Base-by-base conservation (phyloP, 345 rosid genomes). In the Stellera chamaejasme region DNA sequence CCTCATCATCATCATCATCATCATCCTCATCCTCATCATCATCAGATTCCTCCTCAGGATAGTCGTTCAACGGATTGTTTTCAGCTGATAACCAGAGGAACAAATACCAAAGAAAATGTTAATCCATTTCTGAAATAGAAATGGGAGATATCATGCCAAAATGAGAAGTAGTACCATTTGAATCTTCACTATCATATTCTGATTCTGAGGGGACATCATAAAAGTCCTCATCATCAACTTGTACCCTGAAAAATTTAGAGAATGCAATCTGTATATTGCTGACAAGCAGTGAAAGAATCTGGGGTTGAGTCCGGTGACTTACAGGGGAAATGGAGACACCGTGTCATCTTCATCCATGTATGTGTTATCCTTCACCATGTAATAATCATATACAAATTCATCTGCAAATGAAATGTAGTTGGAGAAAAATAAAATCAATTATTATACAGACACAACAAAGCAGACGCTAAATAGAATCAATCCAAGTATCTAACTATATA, bases 141-240 rank as follows among this genome's bases (percentile, higher is more conserved):
- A 19, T 19, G 23, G 23, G 23, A 10, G 39, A 50, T 32, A 32
- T 32, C 39, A 5, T 32, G 1, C 23, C 13, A 23, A 53, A 60
- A 15, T 15, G 39, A 32, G 8, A 48, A 51, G 19, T 6, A 43
- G 36, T 84, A 92, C 98, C 98, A 43, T 92, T 93, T 32, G 99
- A 93, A 70, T 93, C 99, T 43, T 89, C 88, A 55, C 81, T 84
- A 55, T 81, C 96, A 23, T 71, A 72, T 42, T 84, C 97, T 27
- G 97, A 82, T 39, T 76, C 94, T 77, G 82, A 87, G 45, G 68
- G 72, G 36, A 82, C 94, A 64, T 77, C 90, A 39, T 61, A 84
- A 64, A 82, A 84, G 12, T 89, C 95, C 56, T 84, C 91, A 48
- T 84, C 93, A 58, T 88, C 90, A 2, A 93, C 94, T 69, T 65